Percentiles rank a stretch among this genome's conserved stretches.
Evolutionary conservation across 1,284 basidiomycete genomes (phyloP).

Genomic region (Malassezia slooffiae): DNA sequence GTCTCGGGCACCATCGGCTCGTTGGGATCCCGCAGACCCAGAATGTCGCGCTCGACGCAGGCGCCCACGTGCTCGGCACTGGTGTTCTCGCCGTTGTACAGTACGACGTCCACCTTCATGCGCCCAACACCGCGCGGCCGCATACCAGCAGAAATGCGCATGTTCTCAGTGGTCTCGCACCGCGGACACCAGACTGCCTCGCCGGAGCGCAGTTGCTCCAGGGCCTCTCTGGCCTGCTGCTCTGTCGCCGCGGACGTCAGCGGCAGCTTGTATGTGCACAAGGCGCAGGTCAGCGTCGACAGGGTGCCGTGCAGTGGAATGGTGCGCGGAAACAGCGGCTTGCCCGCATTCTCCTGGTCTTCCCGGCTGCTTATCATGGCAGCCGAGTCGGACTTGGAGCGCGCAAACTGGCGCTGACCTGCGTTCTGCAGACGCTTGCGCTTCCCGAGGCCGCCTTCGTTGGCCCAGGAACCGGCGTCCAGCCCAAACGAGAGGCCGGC

Average conservation of each 20-base stretch:
- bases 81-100: conserved; percentile 85
- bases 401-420: conserved; percentile 3
- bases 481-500: conserved; percentile 56
- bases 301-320: conserved; percentile 84
- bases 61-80: conserved; percentile 61
- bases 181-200: conserved; percentile 66
- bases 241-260: conserved; percentile 19
- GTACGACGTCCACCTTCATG: conserved; percentile 72
- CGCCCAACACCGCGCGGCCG: conserved; percentile 69
- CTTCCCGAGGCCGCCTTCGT: conserved; percentile 25
- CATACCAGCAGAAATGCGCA: conserved; percentile 64
- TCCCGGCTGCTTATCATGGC: conserved; percentile 19
- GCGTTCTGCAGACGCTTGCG: not conserved
- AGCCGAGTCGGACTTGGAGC: conserved; percentile 34
- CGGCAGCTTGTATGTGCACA: conserved; percentile 57
- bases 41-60: conserved; percentile 41
- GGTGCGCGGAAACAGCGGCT: conserved; percentile 55
- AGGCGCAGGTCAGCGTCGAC: conserved; percentile 65
- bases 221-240: conserved; percentile 22
- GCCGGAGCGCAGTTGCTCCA: conserved; percentile 49
- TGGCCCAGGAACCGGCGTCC: conserved; percentile 14
- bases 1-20: conserved; percentile 41
- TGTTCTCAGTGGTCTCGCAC: conserved; percentile 61
- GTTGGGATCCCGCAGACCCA: conserved; percentile 39
- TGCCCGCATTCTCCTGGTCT: not conserved